Evolutionary conservation across 2,329 filamentous ascomycete genomes (phyloP).

Genomic region (Botrytis elliptica): DNA sequence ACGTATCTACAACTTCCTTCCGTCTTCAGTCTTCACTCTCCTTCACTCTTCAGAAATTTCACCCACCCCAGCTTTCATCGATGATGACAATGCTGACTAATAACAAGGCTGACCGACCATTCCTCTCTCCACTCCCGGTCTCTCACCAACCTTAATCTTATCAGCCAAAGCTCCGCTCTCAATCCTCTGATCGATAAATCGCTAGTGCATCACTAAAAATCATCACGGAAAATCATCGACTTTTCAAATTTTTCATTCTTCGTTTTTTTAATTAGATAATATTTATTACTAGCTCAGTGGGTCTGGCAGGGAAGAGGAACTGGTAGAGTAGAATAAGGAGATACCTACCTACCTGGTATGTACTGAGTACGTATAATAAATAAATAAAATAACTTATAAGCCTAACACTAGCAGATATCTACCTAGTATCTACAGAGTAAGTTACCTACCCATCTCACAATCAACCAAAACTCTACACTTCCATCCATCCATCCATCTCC

Average conservation of each 20-base stretch:
- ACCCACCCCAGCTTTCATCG: neutral
- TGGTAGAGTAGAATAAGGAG: too few relatives aligned
- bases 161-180: too few relatives aligned
- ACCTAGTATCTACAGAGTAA: too few relatives aligned
- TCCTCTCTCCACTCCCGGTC: neutral
- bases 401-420: too few relatives aligned
- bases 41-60: neutral
- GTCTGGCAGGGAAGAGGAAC: neutral
- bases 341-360: too few relatives aligned
- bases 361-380: too few relatives aligned
- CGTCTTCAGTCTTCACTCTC: neutral
- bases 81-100: conserved; percentile 9
- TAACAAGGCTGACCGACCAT: neutral
- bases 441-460: too few relatives aligned
- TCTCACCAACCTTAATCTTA: neutral
- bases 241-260: neutral
- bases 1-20: too few relatives aligned
- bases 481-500: too few relatives aligned
- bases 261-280: neutral
- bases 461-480: too few relatives aligned
- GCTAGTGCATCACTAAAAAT: neutral
- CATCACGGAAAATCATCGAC: neutral
- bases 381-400: too few relatives aligned
- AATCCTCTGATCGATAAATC: neutral
- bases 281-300: neutral